Evolutionary conservation across 345 rosid genomes (phyloP).

Genomic region (Gossypium bickii): DNA sequence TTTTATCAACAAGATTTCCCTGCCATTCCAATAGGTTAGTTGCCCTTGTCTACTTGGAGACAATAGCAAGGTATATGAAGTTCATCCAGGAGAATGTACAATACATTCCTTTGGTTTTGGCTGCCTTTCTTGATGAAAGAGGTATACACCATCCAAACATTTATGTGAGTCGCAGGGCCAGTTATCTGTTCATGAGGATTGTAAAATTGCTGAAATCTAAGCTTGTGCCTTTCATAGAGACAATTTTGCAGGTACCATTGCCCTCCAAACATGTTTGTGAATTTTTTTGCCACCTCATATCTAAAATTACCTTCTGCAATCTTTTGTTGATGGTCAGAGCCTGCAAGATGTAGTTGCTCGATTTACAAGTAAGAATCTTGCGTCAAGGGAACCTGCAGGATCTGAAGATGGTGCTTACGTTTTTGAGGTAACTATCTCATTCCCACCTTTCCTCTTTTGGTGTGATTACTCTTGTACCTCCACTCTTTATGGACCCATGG

Average conservation of each 20-base stretch:
- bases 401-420: slow-evolving; percentile 85
- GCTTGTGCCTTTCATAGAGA: slow-evolving; percentile 85
- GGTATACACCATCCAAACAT: slow-evolving; percentile 84
- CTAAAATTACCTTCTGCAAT: background rate
- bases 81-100: slow-evolving; percentile 70
- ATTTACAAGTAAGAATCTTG: slow-evolving; percentile 50
- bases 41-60: slow-evolving; percentile 81
- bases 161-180: slow-evolving; percentile 79
- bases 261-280: background rate
- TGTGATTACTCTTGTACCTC: background rate
- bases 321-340: slow-evolving; percentile 40
- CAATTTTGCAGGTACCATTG: slow-evolving; percentile 63
- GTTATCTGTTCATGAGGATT: slow-evolving; percentile 86
- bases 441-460: background rate
- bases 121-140: slow-evolving; percentile 91
- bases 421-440: slow-evolving; percentile 61
- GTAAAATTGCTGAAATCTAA: slow-evolving; percentile 79
- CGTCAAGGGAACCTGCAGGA: slow-evolving; percentile 48
- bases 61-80: slow-evolving; percentile 74
- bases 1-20: slow-evolving; percentile 66
- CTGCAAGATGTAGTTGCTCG: slow-evolving; percentile 73
- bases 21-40: slow-evolving; percentile 89
- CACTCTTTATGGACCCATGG: background rate
- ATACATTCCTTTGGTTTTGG: slow-evolving; percentile 62
- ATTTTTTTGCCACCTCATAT: background rate